phyloP scores from a whole-genome alignment of 2,329 filamentous ascomycete genomes.

The Geoglossum cookeanum region DNA sequence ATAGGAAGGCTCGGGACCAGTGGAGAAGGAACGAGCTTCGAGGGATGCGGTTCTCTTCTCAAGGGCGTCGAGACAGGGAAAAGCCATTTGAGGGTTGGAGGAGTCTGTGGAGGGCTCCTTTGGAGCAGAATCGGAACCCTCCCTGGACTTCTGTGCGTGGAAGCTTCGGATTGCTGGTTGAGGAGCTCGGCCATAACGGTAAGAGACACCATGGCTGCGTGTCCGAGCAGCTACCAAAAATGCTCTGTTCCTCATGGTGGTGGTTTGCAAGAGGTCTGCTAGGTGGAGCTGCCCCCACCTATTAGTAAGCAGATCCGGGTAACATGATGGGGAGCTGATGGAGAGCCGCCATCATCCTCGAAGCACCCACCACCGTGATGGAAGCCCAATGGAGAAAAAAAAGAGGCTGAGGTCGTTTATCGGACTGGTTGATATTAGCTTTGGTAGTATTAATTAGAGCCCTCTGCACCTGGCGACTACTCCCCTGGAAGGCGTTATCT shows the following conservation, averaged over 20 bases:
- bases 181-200: neutral
- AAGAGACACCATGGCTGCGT: neutral
- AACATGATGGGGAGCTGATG: too few relatives aligned
- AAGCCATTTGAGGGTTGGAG: slow-evolving; percentile 72
- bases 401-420: too few relatives aligned
- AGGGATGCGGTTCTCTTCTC: slow-evolving; percentile 63
- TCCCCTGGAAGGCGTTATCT: too few relatives aligned
- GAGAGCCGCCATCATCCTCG: too few relatives aligned
- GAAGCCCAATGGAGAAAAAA: too few relatives aligned
- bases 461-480: too few relatives aligned
- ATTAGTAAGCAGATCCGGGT: too few relatives aligned
- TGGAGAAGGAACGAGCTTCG: slow-evolving; percentile 41
- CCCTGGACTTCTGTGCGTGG: neutral
- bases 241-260: neutral
- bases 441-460: too few relatives aligned
- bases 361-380: too few relatives aligned
- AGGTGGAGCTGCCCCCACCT: too few relatives aligned
- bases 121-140: neutral
- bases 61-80: slow-evolving; percentile 74
- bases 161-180: neutral
- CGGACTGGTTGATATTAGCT: too few relatives aligned
- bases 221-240: neutral
- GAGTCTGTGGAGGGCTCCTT: slow-evolving; percentile 8
- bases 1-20: slow-evolving; percentile 82
- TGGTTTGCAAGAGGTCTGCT: neutral